These are phyloP conservation scores for Boletus coccyginus DNA, from an alignment of 768 basidiomycete species.

Conservation along the genomic window DNA sequence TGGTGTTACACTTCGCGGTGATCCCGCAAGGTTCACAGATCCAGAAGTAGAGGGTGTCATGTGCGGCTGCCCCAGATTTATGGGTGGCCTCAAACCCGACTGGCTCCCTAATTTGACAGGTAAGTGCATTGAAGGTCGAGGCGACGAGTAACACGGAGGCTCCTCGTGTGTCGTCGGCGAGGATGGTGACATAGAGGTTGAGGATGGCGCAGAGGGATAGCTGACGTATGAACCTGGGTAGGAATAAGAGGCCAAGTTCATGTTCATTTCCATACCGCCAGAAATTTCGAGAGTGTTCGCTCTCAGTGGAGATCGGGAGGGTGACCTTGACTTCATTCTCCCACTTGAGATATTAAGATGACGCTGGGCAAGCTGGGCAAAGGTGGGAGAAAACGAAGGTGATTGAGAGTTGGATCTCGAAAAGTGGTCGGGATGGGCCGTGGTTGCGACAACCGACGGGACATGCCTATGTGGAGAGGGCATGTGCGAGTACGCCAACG, in stretches of 20 bases:
- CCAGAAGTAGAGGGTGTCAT: constrained; percentile 8
- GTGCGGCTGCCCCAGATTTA: constrained; percentile 12
- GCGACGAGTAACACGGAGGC: constrained; percentile 19
- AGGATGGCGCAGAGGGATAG: constrained; percentile 58
- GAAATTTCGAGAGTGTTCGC: constrained; percentile 17
- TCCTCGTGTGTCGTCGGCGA: constrained; percentile 30
- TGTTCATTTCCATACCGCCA: constrained; percentile 13
- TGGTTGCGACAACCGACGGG: constrained; percentile 48
- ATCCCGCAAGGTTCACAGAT: constrained; percentile 18
- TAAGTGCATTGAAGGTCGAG: constrained; percentile 12
- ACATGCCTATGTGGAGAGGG: constrained; percentile 45
- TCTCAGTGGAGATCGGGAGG: constrained; percentile 31
- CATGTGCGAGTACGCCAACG: constrained; percentile 15
- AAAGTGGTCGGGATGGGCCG: constrained; percentile 26
- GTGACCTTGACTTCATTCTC: constrained; percentile 29
- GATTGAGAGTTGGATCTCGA: constrained; percentile 14
- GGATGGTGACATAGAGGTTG: constrained; percentile 51
- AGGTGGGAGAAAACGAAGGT: constrained; percentile 8
- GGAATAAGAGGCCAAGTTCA: constrained; percentile 7
- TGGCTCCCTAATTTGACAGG: constrained; percentile 19
- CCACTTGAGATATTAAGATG: constrained; percentile 21
- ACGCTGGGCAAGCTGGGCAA: constrained; percentile 25
- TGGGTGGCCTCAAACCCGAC: constrained; percentile 11
- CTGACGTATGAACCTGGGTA: constrained; percentile 40
- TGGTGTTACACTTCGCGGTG: constrained; percentile 23